Evolutionary conservation across 2,329 filamentous ascomycete species (phyloP).

Genomic region (Cladosporium sp.): DNA sequence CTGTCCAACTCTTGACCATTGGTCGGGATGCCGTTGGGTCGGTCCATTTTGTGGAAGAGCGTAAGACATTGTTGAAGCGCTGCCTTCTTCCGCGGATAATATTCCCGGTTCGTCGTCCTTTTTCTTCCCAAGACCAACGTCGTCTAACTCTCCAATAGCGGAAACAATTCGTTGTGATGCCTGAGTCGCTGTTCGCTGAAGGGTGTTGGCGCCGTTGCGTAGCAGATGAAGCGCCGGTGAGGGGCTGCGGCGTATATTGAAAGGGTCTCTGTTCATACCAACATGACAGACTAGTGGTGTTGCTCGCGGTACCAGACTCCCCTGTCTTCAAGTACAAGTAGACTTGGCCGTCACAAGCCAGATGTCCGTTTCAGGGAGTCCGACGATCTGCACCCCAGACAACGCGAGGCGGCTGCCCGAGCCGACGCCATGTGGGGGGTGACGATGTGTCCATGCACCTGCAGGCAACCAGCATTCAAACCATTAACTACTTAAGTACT

Average conservation of each 20-base stretch:
- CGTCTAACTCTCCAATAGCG: conserved; percentile 11
- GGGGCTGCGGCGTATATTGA: conserved; percentile 36
- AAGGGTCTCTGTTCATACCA: conserved; percentile 44
- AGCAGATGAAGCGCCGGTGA: conserved; percentile 22
- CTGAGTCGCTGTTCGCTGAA: conserved; percentile 10
- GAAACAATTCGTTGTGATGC: conserved; percentile 11
- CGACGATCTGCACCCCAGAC: conserved; percentile 5
- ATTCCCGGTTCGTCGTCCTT: not conserved
- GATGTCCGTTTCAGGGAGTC: conserved; percentile 13
- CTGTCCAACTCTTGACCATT: conserved; percentile 16
- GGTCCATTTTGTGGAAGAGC: conserved; percentile 39
- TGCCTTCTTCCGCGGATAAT: not conserved
- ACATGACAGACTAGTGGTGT: not conserved
- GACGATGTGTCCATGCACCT: too few relatives aligned
- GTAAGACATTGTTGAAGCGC: conserved; percentile 35
- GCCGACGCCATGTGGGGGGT: not conserved
- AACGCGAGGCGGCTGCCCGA: not conserved
- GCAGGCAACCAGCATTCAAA: too few relatives aligned
- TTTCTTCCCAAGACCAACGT: conserved; percentile 14
- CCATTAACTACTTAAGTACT: too few relatives aligned
- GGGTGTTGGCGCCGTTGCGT: conserved; percentile 15
- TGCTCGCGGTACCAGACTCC: not conserved
- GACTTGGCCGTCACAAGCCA: conserved; percentile 10
- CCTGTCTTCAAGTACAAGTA: too few relatives aligned
- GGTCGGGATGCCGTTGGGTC: conserved; percentile 36